These are phyloP conservation scores for Blastobotrys americana DNA, from an alignment of 805 yeast genomes.

Conservation along the genomic window DNA sequence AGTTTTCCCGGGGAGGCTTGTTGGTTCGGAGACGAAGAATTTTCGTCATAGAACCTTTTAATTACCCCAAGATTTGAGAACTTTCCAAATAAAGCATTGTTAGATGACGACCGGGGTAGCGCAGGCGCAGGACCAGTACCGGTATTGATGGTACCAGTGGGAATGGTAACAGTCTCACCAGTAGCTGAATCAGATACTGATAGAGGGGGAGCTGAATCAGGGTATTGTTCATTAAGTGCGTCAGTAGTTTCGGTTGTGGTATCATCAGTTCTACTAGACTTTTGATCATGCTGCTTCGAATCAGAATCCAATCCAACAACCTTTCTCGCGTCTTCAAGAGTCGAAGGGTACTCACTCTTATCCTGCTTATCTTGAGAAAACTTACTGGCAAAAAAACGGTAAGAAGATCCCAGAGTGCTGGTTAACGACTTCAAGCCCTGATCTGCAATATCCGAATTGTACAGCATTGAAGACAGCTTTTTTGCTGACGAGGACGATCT, in stretches of 20 bases:
- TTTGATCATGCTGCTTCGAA: neutral
- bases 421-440: constrained; percentile 28
- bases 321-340: constrained; percentile 22
- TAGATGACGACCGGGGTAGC: constrained; percentile 1
- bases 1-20: constrained; percentile 8
- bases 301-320: constrained; percentile 20
- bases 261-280: constrained; percentile 2
- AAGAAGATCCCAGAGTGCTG: constrained; percentile 30
- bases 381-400: constrained; percentile 27
- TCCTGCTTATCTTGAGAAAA: constrained; percentile 14
- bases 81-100: constrained; percentile 1
- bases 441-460: constrained; percentile 27
- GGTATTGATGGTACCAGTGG: neutral
- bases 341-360: constrained; percentile 16
- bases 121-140: constrained; percentile 3
- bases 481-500: constrained; percentile 3
- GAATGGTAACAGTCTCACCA: neutral
- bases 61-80: constrained; percentile 2
- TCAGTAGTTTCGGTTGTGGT: neutral
- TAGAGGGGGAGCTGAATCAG: constrained; percentile 1
- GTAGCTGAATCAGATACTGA: constrained; percentile 7
- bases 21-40: constrained; percentile 7
- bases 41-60: constrained; percentile 1
- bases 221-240: neutral
- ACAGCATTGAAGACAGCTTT: constrained; percentile 12